phyloP scores from a whole-genome alignment of 495 filamentous ascomycete genomes.

The Thozetella sp. region DNA sequence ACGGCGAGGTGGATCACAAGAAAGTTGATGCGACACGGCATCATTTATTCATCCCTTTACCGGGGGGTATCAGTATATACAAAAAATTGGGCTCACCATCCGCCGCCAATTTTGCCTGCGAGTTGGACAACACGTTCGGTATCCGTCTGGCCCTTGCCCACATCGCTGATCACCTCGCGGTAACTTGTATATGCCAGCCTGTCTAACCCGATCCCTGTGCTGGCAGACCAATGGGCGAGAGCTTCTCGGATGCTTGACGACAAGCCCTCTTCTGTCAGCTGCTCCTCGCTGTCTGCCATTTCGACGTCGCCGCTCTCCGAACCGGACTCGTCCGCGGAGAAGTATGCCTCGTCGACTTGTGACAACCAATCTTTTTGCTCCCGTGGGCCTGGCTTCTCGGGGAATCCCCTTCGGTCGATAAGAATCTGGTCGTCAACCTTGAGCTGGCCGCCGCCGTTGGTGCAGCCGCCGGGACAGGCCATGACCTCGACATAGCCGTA shows the following conservation, averaged over 20 bases:
- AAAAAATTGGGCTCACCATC: conserved; percentile 65
- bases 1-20: conserved; percentile 31
- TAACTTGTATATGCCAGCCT: conserved; percentile 84
- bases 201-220: conserved; percentile 69
- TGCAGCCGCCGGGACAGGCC: conserved; percentile 97
- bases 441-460: conserved; percentile 95
- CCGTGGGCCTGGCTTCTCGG: conserved; percentile 59
- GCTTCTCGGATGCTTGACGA: conserved; percentile 56
- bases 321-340: conserved; percentile 69
- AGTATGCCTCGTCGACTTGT: conserved; percentile 92
- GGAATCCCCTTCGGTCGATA: conserved; percentile 40
- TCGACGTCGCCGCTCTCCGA: conserved; percentile 27
- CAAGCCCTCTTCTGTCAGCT: conserved; percentile 58
- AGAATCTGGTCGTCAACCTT: conserved; percentile 75
- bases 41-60: neutral
- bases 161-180: conserved; percentile 90
- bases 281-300: conserved; percentile 15
- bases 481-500: conserved; percentile 96
- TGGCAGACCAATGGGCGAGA: conserved; percentile 71
- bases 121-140: conserved; percentile 86
- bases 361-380: conserved; percentile 87
- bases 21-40: conserved; percentile 24
- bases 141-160: conserved; percentile 77
- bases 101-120: conserved; percentile 90
- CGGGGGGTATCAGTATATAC: neutral